A percentile compares a stretch with the other conserved stretches of the same genome.
Conservation (phyloP, 495 filamentous ascomycete species). For the Rhizodiscina lignyota region DNA sequence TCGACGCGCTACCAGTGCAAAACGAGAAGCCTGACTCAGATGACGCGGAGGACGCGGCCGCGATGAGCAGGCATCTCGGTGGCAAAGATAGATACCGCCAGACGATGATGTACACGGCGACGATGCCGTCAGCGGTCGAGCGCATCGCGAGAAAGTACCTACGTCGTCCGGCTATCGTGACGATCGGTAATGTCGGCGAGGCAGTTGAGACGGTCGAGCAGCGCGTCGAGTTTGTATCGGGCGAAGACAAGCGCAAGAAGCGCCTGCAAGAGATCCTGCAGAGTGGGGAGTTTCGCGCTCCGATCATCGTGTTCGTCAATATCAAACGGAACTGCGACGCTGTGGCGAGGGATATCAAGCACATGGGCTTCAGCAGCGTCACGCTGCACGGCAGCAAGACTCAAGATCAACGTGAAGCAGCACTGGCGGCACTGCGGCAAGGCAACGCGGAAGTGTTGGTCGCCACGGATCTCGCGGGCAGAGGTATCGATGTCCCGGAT, state of each 20-base stretch:
- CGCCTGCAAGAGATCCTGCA: constrained; percentile 79
- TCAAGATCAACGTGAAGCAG: constrained; percentile 93
- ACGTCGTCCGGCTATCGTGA: constrained; percentile 83
- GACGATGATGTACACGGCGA: constrained; percentile 99
- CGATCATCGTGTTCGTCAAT: constrained; percentile 99
- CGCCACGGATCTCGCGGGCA: constrained; percentile 86
- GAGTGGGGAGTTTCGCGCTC: constrained; percentile 71
- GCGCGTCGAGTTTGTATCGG: constrained; percentile 78
- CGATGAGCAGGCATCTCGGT: constrained; percentile 70
- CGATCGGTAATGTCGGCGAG: constrained; percentile 85
- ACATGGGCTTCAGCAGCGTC: constrained; percentile 80
- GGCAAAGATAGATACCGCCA: constrained; percentile 84
- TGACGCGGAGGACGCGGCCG: constrained; percentile 70
- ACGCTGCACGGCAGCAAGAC: constrained; percentile 92
- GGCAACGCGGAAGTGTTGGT: constrained; percentile 80
- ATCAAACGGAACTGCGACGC: constrained; percentile 99
- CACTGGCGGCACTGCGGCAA: constrained; percentile 67
- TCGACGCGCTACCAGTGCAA: constrained; percentile 84
- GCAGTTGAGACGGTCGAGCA: constrained; percentile 99
- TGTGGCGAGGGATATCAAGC: constrained; percentile 86
- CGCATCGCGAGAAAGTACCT: constrained; percentile 94
- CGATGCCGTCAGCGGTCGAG: constrained; percentile 88
- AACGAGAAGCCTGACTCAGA: constrained; percentile 96
- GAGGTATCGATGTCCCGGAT: constrained; percentile 96
- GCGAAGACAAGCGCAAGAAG: constrained; percentile 97